Conservation (phyloP, 148 eudicot species). For the Dysphania ambrosioides region DNA sequence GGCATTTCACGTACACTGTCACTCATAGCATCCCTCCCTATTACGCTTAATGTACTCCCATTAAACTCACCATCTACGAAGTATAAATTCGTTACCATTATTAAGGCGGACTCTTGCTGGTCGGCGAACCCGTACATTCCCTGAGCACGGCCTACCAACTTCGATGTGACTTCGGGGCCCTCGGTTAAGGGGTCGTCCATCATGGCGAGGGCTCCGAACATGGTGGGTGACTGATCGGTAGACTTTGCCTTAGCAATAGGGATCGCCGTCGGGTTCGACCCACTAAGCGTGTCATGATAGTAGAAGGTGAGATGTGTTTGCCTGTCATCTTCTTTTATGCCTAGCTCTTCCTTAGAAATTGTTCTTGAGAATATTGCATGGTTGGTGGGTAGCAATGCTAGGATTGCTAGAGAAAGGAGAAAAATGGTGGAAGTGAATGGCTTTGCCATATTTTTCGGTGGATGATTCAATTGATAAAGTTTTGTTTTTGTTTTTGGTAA, state of each 20-base stretch:
- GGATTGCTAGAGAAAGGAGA: conserved; percentile 5
- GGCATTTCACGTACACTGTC: conserved; percentile 40
- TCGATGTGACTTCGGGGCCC: conserved; percentile 34
- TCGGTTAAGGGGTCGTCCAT: conserved; percentile 47
- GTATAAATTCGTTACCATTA: conserved; percentile 40
- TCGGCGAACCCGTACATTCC: conserved; percentile 45
- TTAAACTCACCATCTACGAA: conserved; percentile 38
- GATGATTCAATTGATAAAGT: not conserved
- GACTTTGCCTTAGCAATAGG: conserved; percentile 28
- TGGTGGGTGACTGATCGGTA: conserved; percentile 22
- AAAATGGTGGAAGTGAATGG: not conserved
- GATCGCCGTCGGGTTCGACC: conserved; percentile 22
- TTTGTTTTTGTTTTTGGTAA: not conserved
- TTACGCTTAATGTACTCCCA: conserved; percentile 41
- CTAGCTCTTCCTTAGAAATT: conserved; percentile 18
- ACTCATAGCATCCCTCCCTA: conserved; percentile 36
- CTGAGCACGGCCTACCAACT: conserved; percentile 47
- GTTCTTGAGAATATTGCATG: conserved; percentile 13
- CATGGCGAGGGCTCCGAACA: conserved; percentile 43
- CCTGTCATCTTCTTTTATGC: conserved; percentile 22
- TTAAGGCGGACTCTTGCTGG: conserved; percentile 27
- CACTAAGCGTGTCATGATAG: conserved; percentile 30
- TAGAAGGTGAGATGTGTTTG: conserved; percentile 30
- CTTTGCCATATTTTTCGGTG: conserved; percentile 18
- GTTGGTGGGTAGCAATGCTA: conserved; percentile 5